Base-by-base conservation (phyloP, 2,329 filamentous ascomycete genomes). In the Talaromyces sp. region DNA sequence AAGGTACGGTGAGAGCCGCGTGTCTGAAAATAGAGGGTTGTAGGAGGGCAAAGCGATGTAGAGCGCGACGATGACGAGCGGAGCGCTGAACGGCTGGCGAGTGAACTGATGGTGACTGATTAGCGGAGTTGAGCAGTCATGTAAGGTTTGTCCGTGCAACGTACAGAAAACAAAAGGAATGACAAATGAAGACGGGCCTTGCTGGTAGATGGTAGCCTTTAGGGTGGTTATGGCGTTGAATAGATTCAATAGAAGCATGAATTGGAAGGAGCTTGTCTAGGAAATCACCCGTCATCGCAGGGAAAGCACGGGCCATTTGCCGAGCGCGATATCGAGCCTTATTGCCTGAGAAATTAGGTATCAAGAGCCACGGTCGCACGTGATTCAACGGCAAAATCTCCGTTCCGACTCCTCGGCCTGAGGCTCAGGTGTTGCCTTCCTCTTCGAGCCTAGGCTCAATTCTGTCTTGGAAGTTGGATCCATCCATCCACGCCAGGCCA, bases 241-340 rank as follows among this genome's bases (percentile, higher is more conserved):
- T 8, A 48, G 28, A 35, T 5, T 33, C 45, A 33, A 35, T 8
- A 48, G 28, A 35, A 15, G 19, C 45, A 48, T 21, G 45, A 48
- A 15, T 21, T 33, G 45, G 43, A 48, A 48, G 45, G 28, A 48
- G 45, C 45, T 33, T 48, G 25, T 10, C 48, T 52, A 25, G 48
- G 48, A 52, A 52, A 39, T 56, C 33, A n/a, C 22, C 21, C 37
- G 37, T 22, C 21, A 39, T 37, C 40, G 31, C 40, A 48, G 19
- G 41, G 43, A 50, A 33, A 21, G 54, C 54, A 56, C 43, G 43
- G 43, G 41, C 54, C 54, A 52, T 39, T 9, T 1, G 11, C 28
- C 11, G 40, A 35, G 19, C 41, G 40, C 53, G 21, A 39, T 28
- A 28, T 31, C 36, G 21, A 22, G 36, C 11, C 11, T 25, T 25